phyloP scores from a whole-genome alignment of 768 basidiomycete species.

The Suillus subalutaceus region DNA sequence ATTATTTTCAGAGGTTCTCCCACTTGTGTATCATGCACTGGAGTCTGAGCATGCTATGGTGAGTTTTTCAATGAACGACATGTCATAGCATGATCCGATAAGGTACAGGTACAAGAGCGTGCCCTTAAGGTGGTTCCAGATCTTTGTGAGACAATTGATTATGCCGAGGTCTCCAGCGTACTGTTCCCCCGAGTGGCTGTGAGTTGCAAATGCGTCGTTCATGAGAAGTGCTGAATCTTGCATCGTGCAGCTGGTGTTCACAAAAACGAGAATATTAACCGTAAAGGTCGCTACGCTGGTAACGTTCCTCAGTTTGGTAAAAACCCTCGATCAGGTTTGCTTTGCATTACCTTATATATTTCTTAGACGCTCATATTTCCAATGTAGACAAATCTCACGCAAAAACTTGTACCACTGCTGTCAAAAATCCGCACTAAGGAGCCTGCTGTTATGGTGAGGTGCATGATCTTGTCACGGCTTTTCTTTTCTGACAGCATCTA shows the following conservation, averaged over 20 bases:
- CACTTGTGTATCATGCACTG: conserved; percentile 92
- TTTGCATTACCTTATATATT: conserved; percentile 5
- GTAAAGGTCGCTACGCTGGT: conserved; percentile 89
- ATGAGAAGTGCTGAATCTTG: conserved; percentile 14
- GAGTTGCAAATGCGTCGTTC: conserved; percentile 31
- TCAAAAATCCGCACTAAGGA: conserved; percentile 97
- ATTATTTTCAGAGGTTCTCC: conserved; percentile 77
- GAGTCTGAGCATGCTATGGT: conserved; percentile 93
- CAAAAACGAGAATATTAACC: conserved; percentile 84
- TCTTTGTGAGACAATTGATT: conserved; percentile 92
- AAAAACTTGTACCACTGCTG: conserved; percentile 92
- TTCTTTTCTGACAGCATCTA: conserved; percentile 29
- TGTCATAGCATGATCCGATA: conserved; percentile 14
- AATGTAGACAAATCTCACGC: conserved; percentile 80
- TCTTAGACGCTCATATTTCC: conserved; percentile 5
- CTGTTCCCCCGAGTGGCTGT: conserved; percentile 94
- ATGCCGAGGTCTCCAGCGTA: conserved; percentile 89
- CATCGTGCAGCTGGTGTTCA: conserved; percentile 77
- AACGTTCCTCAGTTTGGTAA: conserved; percentile 88
- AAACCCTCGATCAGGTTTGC: conserved; percentile 82
- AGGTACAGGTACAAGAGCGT: conserved; percentile 83
- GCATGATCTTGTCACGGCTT: background rate
- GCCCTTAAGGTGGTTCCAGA: conserved; percentile 83
- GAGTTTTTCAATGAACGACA: conserved; percentile 22
- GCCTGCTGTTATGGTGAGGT: conserved; percentile 84